phyloP scores from a whole-genome alignment of 345 rosid genomes.

The Camelina hispida region DNA sequence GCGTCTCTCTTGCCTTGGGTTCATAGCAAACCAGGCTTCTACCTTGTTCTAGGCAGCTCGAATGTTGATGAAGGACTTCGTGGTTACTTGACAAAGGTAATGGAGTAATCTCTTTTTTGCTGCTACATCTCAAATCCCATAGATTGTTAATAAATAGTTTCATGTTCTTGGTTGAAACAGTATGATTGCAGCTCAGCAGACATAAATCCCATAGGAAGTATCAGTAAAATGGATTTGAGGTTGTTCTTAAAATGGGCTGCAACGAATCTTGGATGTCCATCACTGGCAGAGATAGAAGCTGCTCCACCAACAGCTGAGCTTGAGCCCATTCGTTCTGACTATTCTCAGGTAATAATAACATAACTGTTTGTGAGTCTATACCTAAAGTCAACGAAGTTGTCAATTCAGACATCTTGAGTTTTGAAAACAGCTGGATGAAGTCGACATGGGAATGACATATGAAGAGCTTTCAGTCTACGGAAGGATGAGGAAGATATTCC shows the following conservation, averaged over 20 bases:
- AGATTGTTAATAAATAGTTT: not conserved
- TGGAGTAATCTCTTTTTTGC: not conserved
- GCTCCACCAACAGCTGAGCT: slow-evolving; percentile 99
- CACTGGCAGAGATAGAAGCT: slow-evolving; percentile 88
- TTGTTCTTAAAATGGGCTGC: slow-evolving; percentile 93
- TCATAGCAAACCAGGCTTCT: slow-evolving; percentile 84
- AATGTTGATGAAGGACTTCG: slow-evolving; percentile 94
- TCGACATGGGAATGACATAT: slow-evolving; percentile 91
- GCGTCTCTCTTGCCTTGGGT: slow-evolving; percentile 98
- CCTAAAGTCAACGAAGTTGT: not conserved
- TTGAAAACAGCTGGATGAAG: slow-evolving; percentile 78
- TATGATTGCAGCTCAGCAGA: slow-evolving; percentile 97
- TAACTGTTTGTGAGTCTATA: slow-evolving; percentile 1
- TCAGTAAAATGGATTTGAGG: slow-evolving; percentile 88
- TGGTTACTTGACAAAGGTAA: slow-evolving; percentile 94
- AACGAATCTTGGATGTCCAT: slow-evolving; percentile 75
- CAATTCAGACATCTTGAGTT: slow-evolving; percentile 16
- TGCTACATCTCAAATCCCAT: slow-evolving; percentile 1
- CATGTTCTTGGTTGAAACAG: slow-evolving; percentile 53
- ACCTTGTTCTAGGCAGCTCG: slow-evolving; percentile 96
- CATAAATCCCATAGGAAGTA: slow-evolving; percentile 95
- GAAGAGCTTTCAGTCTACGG: slow-evolving; percentile 93
- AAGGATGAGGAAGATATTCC: slow-evolving; percentile 75
- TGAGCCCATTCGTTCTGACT: slow-evolving; percentile 93
- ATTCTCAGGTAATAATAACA: slow-evolving; percentile 70